These are phyloP conservation scores for Penicillium coffeae DNA, from an alignment of 495 filamentous ascomycete genomes.

Conservation along the genomic window DNA sequence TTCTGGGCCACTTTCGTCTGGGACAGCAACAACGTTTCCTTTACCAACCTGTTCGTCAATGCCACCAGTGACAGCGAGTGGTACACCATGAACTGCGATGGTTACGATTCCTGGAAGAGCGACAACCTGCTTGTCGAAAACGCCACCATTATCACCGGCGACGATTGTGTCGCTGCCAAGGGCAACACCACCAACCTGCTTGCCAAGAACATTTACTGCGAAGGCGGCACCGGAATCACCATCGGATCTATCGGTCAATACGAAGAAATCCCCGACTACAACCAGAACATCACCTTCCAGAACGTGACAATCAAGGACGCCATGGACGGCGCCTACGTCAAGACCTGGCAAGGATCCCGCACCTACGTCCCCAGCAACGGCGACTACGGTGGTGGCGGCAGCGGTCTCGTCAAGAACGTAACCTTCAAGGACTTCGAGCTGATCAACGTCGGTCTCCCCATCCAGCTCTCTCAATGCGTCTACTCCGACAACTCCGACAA, in stretches of 20 bases:
- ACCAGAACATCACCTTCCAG: constrained; percentile 22
- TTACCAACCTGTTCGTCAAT: constrained; percentile 44
- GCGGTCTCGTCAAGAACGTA: constrained; percentile 45
- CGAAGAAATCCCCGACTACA: constrained; percentile 19
- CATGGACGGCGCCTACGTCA: constrained; percentile 53
- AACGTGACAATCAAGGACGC: constrained; percentile 28
- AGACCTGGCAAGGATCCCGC: constrained; percentile 45
- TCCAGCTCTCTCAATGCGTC: constrained; percentile 56
- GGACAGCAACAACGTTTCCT: constrained; percentile 26
- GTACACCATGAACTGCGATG: constrained; percentile 36
- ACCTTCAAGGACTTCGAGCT: constrained; percentile 47
- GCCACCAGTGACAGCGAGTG: constrained; percentile 24
- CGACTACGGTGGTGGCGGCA: constrained; percentile 25
- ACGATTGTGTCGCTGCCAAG: constrained; percentile 39
- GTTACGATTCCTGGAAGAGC: constrained; percentile 32
- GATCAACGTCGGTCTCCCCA: constrained; percentile 49
- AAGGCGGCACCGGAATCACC: constrained; percentile 28
- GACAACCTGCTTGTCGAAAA: constrained; percentile 28
- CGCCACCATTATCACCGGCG: constrained; percentile 33
- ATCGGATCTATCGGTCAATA: constrained; percentile 47
- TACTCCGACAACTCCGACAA: constrained; percentile 39
- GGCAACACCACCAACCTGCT: constrained; percentile 38
- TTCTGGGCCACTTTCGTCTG: constrained; percentile 43
- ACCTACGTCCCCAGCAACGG: constrained; percentile 27
- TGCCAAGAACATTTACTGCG: constrained; percentile 28